These are phyloP conservation scores for Lycium barbarum DNA, from an alignment of 257 asterid genomes.

Conservation along the genomic window DNA sequence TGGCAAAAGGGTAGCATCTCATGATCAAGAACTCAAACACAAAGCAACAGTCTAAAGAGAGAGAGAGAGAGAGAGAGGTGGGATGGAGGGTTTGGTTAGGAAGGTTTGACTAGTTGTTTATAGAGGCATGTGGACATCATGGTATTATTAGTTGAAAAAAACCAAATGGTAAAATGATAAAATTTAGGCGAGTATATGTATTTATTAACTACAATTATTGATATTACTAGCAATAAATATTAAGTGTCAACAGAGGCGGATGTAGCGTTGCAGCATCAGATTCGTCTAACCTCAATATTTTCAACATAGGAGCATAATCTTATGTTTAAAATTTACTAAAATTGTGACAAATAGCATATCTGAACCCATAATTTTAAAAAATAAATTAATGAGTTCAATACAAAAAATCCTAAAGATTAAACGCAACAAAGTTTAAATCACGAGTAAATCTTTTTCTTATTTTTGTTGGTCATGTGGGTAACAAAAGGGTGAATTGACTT, in stretches of 20 bases:
- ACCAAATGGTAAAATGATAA: neutral
- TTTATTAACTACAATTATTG: no score
- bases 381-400: no score
- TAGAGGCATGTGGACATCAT: conserved; percentile 29
- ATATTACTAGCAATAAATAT: no score
- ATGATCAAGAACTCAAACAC: conserved; percentile 12
- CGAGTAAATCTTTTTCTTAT: no score
- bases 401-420: no score
- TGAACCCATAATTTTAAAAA: no score
- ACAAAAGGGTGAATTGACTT: conserved; percentile 53
- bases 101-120: conserved; percentile 38
- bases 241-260: no score
- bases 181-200: neutral
- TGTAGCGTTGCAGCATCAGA: no score
- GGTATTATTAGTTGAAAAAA: neutral
- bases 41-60: conserved; percentile 22
- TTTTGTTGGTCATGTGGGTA: conserved; percentile 23
- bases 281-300: neutral
- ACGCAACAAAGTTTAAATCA: no score
- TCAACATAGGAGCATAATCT: neutral
- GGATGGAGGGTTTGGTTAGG: conserved; percentile 52
- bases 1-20: conserved; percentile 13
- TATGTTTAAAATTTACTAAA: neutral
- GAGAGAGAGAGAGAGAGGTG: conserved; percentile 28
- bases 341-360: neutral